phyloP scores from a whole-genome alignment of 768 basidiomycete species.

The Trametes villosa region DNA sequence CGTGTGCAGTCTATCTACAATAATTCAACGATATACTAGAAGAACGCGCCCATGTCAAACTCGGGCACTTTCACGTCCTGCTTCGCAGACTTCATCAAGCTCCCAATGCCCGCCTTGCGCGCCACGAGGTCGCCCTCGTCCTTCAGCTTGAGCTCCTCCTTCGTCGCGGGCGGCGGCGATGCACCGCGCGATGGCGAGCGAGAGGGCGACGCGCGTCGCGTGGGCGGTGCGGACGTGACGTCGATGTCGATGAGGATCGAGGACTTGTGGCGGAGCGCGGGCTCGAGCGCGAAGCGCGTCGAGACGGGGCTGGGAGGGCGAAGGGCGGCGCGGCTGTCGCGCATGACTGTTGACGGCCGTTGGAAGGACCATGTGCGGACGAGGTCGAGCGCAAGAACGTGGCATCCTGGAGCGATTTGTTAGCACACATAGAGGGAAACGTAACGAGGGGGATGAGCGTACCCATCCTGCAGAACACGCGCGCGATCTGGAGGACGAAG shows the following conservation, averaged over 20 bases:
- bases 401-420: conserved; percentile 67
- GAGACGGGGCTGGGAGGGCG: conserved; percentile 50
- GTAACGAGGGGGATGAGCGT: conserved; percentile 30
- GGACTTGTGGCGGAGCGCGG: conserved; percentile 60
- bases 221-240: conserved; percentile 62
- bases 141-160: conserved; percentile 31
- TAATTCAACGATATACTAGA: conserved; percentile 36
- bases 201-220: conserved; percentile 56
- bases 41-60: conserved; percentile 85
- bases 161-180: conserved; percentile 3
- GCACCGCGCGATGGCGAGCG: conserved; percentile 27
- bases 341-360: conserved; percentile 57
- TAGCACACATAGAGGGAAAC: not conserved
- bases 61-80: conserved; percentile 85
- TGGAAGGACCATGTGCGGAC: conserved; percentile 92
- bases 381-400: conserved; percentile 87
- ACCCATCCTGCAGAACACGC: conserved; percentile 97
- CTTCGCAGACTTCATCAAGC: conserved; percentile 88
- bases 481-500: conserved; percentile 92
- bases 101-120: conserved; percentile 77
- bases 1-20: not conserved
- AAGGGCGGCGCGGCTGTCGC: conserved; percentile 25
- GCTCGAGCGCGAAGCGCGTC: conserved; percentile 54
- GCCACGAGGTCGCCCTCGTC: conserved; percentile 64
- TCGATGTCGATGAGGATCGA: conserved; percentile 93